These are phyloP conservation scores for Malus hybrid DNA, from an alignment of 331 rosid species.

Conservation along the genomic window DNA sequence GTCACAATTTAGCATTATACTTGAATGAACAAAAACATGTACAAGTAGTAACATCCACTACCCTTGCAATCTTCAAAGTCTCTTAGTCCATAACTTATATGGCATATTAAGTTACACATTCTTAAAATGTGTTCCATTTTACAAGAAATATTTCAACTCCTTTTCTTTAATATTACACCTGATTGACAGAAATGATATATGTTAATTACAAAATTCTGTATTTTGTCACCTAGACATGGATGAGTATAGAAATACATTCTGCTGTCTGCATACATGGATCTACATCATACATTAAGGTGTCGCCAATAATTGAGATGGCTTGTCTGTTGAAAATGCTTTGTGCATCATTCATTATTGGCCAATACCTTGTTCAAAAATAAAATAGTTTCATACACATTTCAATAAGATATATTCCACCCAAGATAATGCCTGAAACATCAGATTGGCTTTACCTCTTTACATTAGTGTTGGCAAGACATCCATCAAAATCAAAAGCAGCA, in stretches of 20 bases:
- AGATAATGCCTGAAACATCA: not conserved
- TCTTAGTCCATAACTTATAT: not conserved
- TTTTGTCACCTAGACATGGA: not conserved
- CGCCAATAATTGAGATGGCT: not conserved
- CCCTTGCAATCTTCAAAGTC: not conserved
- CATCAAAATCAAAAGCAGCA: constrained; percentile 99
- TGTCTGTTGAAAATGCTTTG: not conserved
- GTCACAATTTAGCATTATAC: not conserved
- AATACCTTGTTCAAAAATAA: not conserved
- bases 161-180: not conserved
- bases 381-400: too few species aligned
- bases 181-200: not conserved
- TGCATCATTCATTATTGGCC: not conserved
- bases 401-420: not conserved
- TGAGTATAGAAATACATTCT: not conserved
- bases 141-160: not conserved
- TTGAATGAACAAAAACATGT: not conserved
- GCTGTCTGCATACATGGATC: not conserved
- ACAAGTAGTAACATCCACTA: not conserved
- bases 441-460: constrained; percentile 43
- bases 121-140: not conserved
- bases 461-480: constrained; percentile 72
- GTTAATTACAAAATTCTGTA: not conserved
- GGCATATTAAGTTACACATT: not conserved
- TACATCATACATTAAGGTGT: not conserved